These are phyloP conservation scores for Chlorokybus atmophyticus DNA, from an alignment of 139 green algal species.

Conservation along the genomic window DNA sequence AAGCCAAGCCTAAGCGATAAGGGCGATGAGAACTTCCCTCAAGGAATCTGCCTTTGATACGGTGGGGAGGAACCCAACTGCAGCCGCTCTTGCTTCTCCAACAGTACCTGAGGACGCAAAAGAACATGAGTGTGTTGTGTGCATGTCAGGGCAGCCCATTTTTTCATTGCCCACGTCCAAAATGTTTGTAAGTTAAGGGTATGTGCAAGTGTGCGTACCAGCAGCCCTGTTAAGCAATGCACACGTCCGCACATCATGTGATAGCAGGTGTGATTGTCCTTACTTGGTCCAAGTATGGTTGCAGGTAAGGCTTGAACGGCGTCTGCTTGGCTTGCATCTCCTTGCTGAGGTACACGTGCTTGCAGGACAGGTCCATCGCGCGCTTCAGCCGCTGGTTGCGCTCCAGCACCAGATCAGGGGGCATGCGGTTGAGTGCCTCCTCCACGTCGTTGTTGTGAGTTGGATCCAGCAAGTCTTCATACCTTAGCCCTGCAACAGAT, in stretches of 20 bases:
- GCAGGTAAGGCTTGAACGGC: conserved; percentile 42
- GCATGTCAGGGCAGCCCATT: no score
- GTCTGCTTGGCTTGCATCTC: conserved; percentile 79
- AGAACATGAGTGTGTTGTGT: no score
- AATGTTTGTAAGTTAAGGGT: no score
- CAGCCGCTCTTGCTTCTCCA: conserved; percentile 21
- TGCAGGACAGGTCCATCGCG: conserved; percentile 78
- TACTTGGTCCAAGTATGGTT: conserved; percentile 66
- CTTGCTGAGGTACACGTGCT: conserved; percentile 59
- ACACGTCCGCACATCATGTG: no score
- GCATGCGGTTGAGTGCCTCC: conserved; percentile 78
- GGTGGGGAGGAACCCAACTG: conserved; percentile 31
- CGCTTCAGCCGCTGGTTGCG: conserved; percentile 86
- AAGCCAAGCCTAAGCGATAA: no score
- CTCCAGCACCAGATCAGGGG: conserved; percentile 68
- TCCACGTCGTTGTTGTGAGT: conserved; percentile 76
- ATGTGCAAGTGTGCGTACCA: no score
- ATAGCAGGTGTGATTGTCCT: no score
- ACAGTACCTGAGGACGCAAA: no score
- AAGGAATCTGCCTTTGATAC: conserved; percentile 60
- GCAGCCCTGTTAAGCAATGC: no score
- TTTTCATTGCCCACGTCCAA: no score
- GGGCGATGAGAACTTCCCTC: no score
- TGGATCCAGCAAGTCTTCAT: conserved; percentile 91
- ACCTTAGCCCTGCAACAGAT: conserved; percentile 75